Conservation (phyloP, 1,139 yeast species). For the Trichomonascaceae sp. region DNA sequence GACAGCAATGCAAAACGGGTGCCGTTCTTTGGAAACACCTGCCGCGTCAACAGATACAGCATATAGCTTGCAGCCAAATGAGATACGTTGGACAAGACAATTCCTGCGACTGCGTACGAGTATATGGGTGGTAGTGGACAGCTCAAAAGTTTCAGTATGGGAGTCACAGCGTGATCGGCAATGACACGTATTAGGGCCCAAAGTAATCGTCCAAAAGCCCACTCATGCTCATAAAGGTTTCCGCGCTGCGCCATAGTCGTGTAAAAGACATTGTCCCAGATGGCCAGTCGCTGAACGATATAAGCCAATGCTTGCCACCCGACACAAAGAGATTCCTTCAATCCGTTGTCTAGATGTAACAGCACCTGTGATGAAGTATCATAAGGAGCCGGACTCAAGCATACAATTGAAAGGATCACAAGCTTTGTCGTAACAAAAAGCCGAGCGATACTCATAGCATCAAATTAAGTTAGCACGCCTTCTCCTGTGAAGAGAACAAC, state of each 20-base stretch:
- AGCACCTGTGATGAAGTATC: slow-evolving; percentile 37
- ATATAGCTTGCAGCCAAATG: slow-evolving; percentile 40
- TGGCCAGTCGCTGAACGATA: slow-evolving; percentile 29
- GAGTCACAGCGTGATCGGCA: too few species aligned
- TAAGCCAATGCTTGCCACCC: not conserved
- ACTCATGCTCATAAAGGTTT: slow-evolving; percentile 63
- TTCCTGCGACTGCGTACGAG: slow-evolving; percentile 31
- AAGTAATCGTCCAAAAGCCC: slow-evolving; percentile 81
- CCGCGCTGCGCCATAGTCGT: slow-evolving; percentile 41
- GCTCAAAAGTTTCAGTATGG: not conserved
- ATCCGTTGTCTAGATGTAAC: slow-evolving; percentile 12
- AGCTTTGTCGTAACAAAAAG: slow-evolving; percentile 26
- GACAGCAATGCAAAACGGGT: slow-evolving; percentile 26
- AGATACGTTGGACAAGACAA: slow-evolving; percentile 37
- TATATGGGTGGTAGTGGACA: slow-evolving; percentile 22
- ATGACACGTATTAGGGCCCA: slow-evolving; percentile 34
- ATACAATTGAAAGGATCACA: slow-evolving; percentile 29
- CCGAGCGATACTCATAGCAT: too few species aligned
- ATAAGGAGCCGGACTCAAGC: slow-evolving; percentile 33
- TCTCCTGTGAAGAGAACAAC: too few species aligned
- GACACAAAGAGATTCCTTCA: not conserved
- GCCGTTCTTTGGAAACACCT: slow-evolving; percentile 7
- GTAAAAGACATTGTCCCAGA: slow-evolving; percentile 85
- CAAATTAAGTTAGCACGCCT: too few species aligned
- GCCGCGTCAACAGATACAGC: slow-evolving; percentile 37